Conservation (phyloP, 106 monocot genomes). For the Phalaenopsis aphrodite region DNA sequence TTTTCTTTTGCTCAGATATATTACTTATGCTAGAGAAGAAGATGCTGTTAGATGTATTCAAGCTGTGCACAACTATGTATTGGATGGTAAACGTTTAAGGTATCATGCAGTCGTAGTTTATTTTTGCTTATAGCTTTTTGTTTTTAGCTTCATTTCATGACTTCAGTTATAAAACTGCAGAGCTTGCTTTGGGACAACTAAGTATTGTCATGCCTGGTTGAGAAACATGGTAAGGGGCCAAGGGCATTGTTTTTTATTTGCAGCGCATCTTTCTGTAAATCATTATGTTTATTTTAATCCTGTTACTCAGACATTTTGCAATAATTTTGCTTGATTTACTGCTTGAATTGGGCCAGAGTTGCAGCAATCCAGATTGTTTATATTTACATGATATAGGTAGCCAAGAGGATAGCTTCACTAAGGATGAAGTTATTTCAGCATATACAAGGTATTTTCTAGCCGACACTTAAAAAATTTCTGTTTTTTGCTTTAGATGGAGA, state of each 20-base stretch:
- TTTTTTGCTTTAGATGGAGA: conserved; percentile 6
- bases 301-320: background rate
- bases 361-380: conserved; percentile 72
- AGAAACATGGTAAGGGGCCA: conserved; percentile 48
- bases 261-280: background rate
- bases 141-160: conserved; percentile 11
- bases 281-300: background rate
- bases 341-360: conserved; percentile 26
- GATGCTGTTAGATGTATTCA: conserved; percentile 93
- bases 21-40: conserved; percentile 86
- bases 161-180: conserved; percentile 18
- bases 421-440: conserved; percentile 70
- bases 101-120: conserved; percentile 28
- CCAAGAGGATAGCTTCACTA: conserved; percentile 69
- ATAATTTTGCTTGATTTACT: conserved; percentile 8
- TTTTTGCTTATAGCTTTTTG: conserved; percentile 14
- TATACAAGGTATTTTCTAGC: conserved; percentile 39
- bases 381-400: conserved; percentile 72
- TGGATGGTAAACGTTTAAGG: conserved; percentile 81
- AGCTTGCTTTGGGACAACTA: conserved; percentile 75
- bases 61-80: conserved; percentile 63
- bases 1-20: conserved; percentile 37
- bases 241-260: conserved; percentile 2
- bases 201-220: conserved; percentile 71
- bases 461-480: background rate